These are phyloP conservation scores for Coffea eugenioides DNA, from an alignment of 257 asterid species.

Conservation along the genomic window DNA sequence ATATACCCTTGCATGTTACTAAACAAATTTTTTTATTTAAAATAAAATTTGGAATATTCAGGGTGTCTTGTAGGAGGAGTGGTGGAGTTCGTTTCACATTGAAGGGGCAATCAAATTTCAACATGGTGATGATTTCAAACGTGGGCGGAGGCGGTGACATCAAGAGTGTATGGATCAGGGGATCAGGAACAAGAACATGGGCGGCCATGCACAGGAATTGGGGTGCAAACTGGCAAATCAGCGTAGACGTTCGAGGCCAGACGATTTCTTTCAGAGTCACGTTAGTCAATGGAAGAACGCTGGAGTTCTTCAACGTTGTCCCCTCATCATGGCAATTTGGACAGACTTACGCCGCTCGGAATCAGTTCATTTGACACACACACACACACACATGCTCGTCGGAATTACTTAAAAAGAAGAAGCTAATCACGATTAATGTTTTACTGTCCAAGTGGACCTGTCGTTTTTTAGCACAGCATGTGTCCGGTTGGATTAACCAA, in stretches of 20 bases:
- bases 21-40: too few species aligned
- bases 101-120: slow-evolving; percentile 64
- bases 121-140: slow-evolving; percentile 60
- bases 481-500: neutral
- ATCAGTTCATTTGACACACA: slow-evolving; percentile 29
- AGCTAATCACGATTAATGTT: neutral
- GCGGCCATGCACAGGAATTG: slow-evolving; percentile 52
- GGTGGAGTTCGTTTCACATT: slow-evolving; percentile 71
- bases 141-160: slow-evolving; percentile 73
- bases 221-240: slow-evolving; percentile 75
- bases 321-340: slow-evolving; percentile 71
- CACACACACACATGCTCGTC: too few species aligned
- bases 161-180: slow-evolving; percentile 49
- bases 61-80: slow-evolving; percentile 59
- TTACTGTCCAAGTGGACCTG: neutral
- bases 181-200: slow-evolving; percentile 51
- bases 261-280: slow-evolving; percentile 51
- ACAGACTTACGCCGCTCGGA: slow-evolving; percentile 61
- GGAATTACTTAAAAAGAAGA: too few species aligned
- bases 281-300: slow-evolving; percentile 37
- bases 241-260: slow-evolving; percentile 46
- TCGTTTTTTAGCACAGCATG: neutral
- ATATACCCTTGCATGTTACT: neutral
- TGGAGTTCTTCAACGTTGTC: slow-evolving; percentile 43
- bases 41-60: neutral